These are phyloP conservation scores for Trichoderma endophyticum DNA, from an alignment of 2,329 filamentous ascomycete genomes.

Conservation along the genomic window DNA sequence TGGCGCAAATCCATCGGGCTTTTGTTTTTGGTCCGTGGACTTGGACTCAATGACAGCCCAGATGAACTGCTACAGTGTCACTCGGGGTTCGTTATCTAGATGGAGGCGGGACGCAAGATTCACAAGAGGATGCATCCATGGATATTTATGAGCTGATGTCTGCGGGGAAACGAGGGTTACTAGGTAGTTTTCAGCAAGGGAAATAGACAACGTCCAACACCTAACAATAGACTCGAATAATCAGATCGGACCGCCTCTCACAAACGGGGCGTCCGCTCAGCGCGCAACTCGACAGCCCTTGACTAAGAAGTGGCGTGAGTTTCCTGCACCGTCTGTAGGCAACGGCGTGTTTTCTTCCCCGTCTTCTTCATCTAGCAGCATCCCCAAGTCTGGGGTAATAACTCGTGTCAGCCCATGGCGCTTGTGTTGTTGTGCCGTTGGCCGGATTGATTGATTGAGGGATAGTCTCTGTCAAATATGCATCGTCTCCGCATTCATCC, in stretches of 20 bases:
- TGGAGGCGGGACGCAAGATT: not conserved
- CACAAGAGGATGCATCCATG: not conserved
- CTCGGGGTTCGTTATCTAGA: not conserved
- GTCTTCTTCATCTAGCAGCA: not conserved
- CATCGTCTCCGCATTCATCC: not conserved
- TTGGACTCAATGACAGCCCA: not conserved
- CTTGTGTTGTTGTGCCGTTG: not conserved
- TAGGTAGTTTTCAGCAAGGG: not conserved
- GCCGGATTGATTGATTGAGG: not conserved
- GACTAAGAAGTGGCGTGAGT: constrained; percentile 3
- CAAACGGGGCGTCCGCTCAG: constrained; percentile 8
- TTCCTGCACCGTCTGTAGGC: not conserved
- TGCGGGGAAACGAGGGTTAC: not conserved
- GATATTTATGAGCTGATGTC: not conserved
- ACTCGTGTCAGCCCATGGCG: not conserved
- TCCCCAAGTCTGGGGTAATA: not conserved
- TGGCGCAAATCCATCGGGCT: not conserved
- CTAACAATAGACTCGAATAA: not conserved
- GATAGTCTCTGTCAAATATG: not conserved
- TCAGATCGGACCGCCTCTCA: not conserved
- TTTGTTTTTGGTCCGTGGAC: not conserved
- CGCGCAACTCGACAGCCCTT: not conserved
- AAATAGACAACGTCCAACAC: not conserved
- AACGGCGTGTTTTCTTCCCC: not conserved
- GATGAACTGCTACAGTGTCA: not conserved